A percentile compares a stretch with the other conserved stretches of the same genome.
phyloP scores from a whole-genome alignment of 1,139 yeast genomes.

The Martiniozyma asiatica region DNA sequence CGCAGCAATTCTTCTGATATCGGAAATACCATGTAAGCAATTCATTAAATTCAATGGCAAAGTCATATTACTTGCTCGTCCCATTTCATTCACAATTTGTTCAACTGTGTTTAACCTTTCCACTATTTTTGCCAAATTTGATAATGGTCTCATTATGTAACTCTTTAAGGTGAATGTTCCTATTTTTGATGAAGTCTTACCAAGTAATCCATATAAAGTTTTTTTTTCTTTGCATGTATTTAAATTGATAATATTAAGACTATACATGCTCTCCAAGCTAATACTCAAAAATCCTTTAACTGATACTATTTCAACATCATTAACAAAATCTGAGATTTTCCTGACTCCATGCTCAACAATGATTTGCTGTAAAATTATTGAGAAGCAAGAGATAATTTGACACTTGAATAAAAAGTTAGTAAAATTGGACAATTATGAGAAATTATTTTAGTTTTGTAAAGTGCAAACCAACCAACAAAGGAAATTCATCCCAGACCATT shows the following conservation, averaged over 20 bases:
- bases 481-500: slow-evolving; percentile 3
- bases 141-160: slow-evolving; percentile 27
- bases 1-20: slow-evolving; percentile 18
- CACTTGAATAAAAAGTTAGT: slow-evolving; percentile 2
- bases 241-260: slow-evolving; percentile 23
- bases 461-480: slow-evolving; percentile 5
- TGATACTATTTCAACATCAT: slow-evolving; percentile 3
- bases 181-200: slow-evolving; percentile 21
- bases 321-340: slow-evolving; percentile 6
- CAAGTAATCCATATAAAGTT: slow-evolving; percentile 20
- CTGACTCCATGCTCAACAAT: slow-evolving; percentile 1
- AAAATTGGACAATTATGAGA: too few relatives aligned
- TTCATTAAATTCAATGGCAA: slow-evolving; percentile 7
- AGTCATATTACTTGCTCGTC: slow-evolving; percentile 11
- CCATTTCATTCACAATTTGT: slow-evolving; percentile 14
- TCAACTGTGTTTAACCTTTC: slow-evolving; percentile 23
- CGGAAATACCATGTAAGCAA: slow-evolving; percentile 20
- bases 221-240: slow-evolving; percentile 9
- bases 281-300: slow-evolving; percentile 21
- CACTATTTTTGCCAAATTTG: slow-evolving; percentile 17
- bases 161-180: slow-evolving; percentile 23
- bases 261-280: slow-evolving; percentile 25
- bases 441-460: too few relatives aligned
- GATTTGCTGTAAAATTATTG: slow-evolving; percentile 6
- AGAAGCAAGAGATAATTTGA: slow-evolving; percentile 4